Conservation (phyloP, 2,329 filamentous ascomycete genomes). For the Diaporthe amygdali region DNA sequence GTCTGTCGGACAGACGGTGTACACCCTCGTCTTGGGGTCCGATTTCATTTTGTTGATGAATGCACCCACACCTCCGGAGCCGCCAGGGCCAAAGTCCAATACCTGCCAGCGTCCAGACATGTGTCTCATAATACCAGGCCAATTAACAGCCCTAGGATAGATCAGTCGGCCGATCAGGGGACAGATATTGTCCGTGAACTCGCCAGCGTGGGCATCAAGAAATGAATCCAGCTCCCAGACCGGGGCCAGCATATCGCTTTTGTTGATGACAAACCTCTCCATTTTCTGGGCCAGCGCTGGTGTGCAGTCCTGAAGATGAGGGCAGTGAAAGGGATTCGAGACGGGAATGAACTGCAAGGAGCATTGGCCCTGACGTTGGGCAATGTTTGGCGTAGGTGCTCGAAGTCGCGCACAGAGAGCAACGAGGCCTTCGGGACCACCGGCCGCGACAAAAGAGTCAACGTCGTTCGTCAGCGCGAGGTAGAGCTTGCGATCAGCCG, state of each 20-base stretch:
- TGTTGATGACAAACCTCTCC: constrained; percentile 78
- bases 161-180: constrained; percentile 89
- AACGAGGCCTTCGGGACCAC: constrained; percentile 92
- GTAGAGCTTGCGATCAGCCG: constrained; percentile 68
- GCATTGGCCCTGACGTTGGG: constrained; percentile 80
- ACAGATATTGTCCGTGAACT: constrained; percentile 78
- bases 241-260: constrained; percentile 76
- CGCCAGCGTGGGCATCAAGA: constrained; percentile 72
- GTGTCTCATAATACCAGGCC: constrained; percentile 94
- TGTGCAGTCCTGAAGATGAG: constrained; percentile 96
- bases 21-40: constrained; percentile 60
- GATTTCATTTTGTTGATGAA: constrained; percentile 99
- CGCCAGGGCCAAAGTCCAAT: constrained; percentile 94
- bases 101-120: constrained; percentile 84
- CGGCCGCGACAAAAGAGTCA: constrained; percentile 94
- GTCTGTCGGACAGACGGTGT: neutral
- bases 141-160: constrained; percentile 90
- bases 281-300: constrained; percentile 92
- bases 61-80: constrained; percentile 92
- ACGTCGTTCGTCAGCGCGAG: constrained; percentile 97
- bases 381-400: constrained; percentile 2
- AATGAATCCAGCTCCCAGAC: constrained; percentile 92
- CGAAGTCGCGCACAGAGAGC: constrained; percentile 93
- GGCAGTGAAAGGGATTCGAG: constrained; percentile 88
- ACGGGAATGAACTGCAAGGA: constrained; percentile 92